Percentiles rank a stretch among this genome's conserved stretches.
Evolutionary conservation across 2,329 filamentous ascomycete genomes (phyloP).

Genomic region (Phaeosphaeria sp.): DNA sequence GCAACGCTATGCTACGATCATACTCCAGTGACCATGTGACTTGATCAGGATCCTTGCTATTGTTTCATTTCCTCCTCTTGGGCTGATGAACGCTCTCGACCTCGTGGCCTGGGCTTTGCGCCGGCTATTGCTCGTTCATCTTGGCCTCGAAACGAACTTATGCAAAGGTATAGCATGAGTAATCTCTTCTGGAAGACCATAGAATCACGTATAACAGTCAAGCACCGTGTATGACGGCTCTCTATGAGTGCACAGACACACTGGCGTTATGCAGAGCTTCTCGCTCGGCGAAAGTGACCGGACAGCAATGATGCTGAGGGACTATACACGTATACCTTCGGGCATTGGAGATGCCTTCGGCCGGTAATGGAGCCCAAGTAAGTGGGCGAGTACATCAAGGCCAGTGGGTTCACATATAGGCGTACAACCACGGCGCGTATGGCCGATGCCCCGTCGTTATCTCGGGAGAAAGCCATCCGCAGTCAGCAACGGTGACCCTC

Average conservation of each 20-base stretch:
- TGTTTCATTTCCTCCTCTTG: not conserved
- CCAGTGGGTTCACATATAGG: not conserved
- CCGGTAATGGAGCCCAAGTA: not conserved
- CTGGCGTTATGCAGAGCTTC: not conserved
- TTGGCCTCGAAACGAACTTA: not conserved
- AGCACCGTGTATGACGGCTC: not conserved
- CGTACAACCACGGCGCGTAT: not conserved
- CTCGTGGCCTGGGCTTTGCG: not conserved
- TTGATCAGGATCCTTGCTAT: not conserved
- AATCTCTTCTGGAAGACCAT: not conserved
- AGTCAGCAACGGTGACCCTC: not conserved
- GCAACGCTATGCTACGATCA: not conserved
- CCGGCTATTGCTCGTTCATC: not conserved
- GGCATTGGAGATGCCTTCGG: not conserved
- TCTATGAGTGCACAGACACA: not conserved
- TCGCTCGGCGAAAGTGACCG: not conserved
- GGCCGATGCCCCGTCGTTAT: not conserved
- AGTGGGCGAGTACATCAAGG: not conserved
- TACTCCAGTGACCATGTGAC: not conserved
- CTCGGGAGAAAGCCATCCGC: not conserved
- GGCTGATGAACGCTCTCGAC: not conserved
- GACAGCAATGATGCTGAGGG: not conserved
- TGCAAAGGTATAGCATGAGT: not conserved
- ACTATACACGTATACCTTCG: not conserved
- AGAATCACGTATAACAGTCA: not conserved